Conservation (phyloP, 129 eudicot genomes). For the Silybum marianum region DNA sequence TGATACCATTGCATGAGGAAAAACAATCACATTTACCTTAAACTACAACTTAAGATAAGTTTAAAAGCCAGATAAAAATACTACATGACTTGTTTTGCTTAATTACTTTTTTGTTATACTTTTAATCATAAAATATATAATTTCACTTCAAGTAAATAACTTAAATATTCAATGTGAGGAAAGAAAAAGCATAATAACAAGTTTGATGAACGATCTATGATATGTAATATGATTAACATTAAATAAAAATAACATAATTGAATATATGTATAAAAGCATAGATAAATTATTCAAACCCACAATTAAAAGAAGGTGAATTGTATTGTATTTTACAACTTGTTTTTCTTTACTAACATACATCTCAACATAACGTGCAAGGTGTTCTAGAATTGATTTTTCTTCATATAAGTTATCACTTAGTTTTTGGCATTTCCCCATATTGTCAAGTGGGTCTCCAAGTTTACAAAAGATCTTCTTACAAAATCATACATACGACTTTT, state of each 20-base stretch:
- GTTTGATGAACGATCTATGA: background rate
- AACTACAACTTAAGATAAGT: background rate
- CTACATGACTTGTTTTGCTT: no score
- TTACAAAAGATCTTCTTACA: background rate
- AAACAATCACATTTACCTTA: background rate
- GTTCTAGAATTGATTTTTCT: no score
- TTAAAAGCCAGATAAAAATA: no score
- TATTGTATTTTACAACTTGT: no score
- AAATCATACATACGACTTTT: background rate
- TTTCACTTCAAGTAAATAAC: background rate
- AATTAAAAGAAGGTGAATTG: background rate
- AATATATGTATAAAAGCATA: no score
- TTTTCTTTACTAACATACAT: no score
- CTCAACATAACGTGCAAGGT: background rate
- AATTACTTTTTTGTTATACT: background rate
- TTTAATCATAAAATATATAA: background rate
- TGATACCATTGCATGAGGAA: background rate
- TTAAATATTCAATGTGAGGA: background rate
- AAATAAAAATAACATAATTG: no score
- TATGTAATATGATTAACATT: background rate
- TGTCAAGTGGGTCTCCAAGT: background rate
- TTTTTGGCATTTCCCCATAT: background rate
- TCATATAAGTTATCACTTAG: background rate
- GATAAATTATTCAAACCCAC: background rate
- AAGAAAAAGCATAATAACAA: background rate